phyloP scores from a whole-genome alignment of 1,139 yeast genomes.

The Nakaseomyces bracarensis region DNA sequence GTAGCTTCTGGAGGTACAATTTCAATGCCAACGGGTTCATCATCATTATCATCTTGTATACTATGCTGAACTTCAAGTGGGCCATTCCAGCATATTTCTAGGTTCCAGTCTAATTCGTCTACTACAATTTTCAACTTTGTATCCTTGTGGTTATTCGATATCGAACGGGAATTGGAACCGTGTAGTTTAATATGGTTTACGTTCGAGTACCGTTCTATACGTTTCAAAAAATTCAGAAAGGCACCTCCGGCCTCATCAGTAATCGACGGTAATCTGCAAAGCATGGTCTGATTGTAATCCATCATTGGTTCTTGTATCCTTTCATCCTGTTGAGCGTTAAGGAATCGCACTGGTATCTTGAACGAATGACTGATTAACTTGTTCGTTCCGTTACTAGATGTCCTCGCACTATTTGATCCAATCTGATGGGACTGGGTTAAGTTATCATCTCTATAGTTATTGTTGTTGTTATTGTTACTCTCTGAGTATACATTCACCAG shows the following conservation, averaged over 20 bases:
- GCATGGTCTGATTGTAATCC: slow-evolving; percentile 21
- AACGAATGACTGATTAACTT: slow-evolving; percentile 27
- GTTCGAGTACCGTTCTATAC: slow-evolving; percentile 28
- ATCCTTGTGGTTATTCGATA: slow-evolving; percentile 11
- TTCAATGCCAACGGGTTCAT: slow-evolving; percentile 11
- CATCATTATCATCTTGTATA: neutral
- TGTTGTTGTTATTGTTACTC: too few relatives aligned
- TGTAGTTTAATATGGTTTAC: slow-evolving; percentile 24
- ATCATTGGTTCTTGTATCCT: slow-evolving; percentile 29
- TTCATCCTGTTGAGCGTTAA: slow-evolving; percentile 26
- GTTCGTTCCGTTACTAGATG: slow-evolving; percentile 14
- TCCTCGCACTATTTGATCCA: too few relatives aligned
- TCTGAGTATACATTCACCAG: slow-evolving; percentile 14
- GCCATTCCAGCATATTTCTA: slow-evolving; percentile 31
- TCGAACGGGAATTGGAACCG: slow-evolving; percentile 12
- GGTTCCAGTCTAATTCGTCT: slow-evolving; percentile 29
- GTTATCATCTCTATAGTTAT: neutral
- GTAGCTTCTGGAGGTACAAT: slow-evolving; percentile 3
- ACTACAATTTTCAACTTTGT: slow-evolving; percentile 22
- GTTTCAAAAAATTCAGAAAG: slow-evolving; percentile 26
- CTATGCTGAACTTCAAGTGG: slow-evolving; percentile 17
- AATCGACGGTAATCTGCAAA: slow-evolving; percentile 26
- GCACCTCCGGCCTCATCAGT: slow-evolving; percentile 27
- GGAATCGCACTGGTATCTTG: slow-evolving; percentile 27
- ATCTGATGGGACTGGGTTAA: too few relatives aligned